Base-by-base conservation (phyloP, 2,329 filamentous ascomycete genomes). In the Thermoascus crustaceus region DNA sequence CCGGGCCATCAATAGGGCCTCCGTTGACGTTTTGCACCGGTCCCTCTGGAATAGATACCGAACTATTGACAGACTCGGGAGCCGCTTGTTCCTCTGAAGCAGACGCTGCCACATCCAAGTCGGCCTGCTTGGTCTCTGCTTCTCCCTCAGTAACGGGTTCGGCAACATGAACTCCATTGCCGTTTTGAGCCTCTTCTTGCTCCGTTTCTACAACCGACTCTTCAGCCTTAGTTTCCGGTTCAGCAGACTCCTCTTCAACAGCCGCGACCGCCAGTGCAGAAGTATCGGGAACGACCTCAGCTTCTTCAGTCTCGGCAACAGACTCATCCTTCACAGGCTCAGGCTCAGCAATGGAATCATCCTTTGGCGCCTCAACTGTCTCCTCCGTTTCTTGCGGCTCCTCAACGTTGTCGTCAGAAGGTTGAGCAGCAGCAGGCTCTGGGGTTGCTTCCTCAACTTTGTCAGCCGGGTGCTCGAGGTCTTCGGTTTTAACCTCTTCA, bases 1-100 rank as follows among this genome's bases (percentile, higher is more conserved):
- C n/a, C n/a, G n/a, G n/a, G n/a, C n/a, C n/a, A n/a, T n/a, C n/a
- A 24, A 7, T 14, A 27, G 10, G 4, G 10, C 24, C 9, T 16
- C 16, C 11, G 6, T 16, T 17, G 7, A n/a, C n/a, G 19, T 34
- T 19, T 4, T n/a, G 9, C 9, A 27, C 22, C 9, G 35, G 29
- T 14, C 33, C 29, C 6, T 36, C 33, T 30, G 22, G 32, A 18
- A 30, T 35, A n/a, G 35, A 22, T 18, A 35, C 34, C 3, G 16
- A 19, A n/a, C 8, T 14, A 32, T n/a, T n/a, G n/a, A n/a, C n/a
- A n/a, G n/a, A n/a, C n/a, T n/a, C n/a, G n/a, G n/a, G n/a, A n/a
- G n/a, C n/a, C 7, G 11, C 10, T 11, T 30, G 7, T 30, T 32
- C 30, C 17, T 30, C 16, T 9, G 22, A 13, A 23, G 24, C 9